phyloP scores from a whole-genome alignment of 1,284 basidiomycete species.

The Tremellales sp. region DNA sequence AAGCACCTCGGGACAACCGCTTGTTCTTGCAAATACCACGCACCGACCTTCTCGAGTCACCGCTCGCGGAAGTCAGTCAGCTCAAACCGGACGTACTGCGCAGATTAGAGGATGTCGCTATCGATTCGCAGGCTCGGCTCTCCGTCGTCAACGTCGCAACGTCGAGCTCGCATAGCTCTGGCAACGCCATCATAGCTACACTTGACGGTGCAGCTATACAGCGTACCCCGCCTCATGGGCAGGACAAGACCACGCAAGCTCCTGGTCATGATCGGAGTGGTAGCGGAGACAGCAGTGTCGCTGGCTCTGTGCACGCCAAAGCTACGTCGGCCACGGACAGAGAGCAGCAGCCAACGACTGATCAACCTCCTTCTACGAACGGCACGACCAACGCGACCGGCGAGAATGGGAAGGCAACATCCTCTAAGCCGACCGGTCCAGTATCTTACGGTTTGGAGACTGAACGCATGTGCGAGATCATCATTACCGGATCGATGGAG shows the following conservation, averaged over 20 bases:
- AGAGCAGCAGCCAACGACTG: no score
- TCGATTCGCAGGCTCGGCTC: constrained; percentile 80
- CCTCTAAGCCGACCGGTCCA: no score
- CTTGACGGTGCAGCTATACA: not conserved
- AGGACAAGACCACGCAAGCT: not conserved
- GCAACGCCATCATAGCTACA: constrained; percentile 30
- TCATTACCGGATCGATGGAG: constrained; percentile 79
- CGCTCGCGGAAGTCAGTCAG: constrained; percentile 60
- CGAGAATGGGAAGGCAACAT: constrained; percentile 8
- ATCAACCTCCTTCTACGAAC: constrained; percentile 1
- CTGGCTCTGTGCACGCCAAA: not conserved
- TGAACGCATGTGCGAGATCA: constrained; percentile 85
- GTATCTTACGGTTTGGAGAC: constrained; percentile 78
- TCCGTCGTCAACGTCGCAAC: constrained; percentile 58
- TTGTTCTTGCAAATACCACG: constrained; percentile 83
- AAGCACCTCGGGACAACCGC: constrained; percentile 81
- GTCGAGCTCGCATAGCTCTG: constrained; percentile 20
- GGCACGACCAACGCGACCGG: constrained; percentile 4
- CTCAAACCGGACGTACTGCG: constrained; percentile 83
- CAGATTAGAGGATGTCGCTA: constrained; percentile 86
- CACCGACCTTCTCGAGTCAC: constrained; percentile 84
- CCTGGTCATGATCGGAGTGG: constrained; percentile 7
- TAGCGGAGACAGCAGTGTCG: not conserved
- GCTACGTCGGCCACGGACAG: not conserved
- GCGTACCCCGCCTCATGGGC: not conserved